Conservation (phyloP, 2,329 filamentous ascomycete species). For the Coniochaeta ligniaria region DNA sequence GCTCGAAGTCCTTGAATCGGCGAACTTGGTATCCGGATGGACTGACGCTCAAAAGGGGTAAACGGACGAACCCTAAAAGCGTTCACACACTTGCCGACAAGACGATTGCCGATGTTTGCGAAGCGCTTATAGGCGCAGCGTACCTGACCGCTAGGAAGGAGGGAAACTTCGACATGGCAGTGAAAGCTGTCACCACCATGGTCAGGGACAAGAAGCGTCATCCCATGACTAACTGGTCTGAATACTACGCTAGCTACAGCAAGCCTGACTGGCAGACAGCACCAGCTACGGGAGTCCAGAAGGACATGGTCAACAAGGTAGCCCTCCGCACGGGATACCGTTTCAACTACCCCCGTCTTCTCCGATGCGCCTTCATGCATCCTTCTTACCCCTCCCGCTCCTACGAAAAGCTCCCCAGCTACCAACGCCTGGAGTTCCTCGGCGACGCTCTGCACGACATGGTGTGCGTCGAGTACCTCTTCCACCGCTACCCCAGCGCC, state of each 20-base stretch:
- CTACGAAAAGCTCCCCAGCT: slow-evolving; percentile 75
- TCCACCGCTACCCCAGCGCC: slow-evolving; percentile 64
- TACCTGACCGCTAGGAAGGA: slow-evolving; percentile 42
- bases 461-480: slow-evolving; percentile 77
- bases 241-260: slow-evolving; percentile 65
- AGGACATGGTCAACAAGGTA: slow-evolving; percentile 60
- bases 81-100: slow-evolving; percentile 76
- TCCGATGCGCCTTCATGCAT: slow-evolving; percentile 82
- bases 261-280: slow-evolving; percentile 65
- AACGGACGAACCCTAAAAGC: slow-evolving; percentile 42
- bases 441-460: slow-evolving; percentile 86
- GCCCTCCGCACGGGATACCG: slow-evolving; percentile 46
- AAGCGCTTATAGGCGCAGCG: slow-evolving; percentile 87
- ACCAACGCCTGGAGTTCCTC: slow-evolving; percentile 87
- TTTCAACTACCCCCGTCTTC: slow-evolving; percentile 69
- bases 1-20: slow-evolving; percentile 74
- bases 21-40: slow-evolving; percentile 86
- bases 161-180: slow-evolving; percentile 46
- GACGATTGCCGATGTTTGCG: slow-evolving; percentile 87
- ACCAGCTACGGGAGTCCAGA: slow-evolving; percentile 56
- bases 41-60: slow-evolving; percentile 66
- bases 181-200: slow-evolving; percentile 59
- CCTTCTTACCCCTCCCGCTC: slow-evolving; percentile 64
- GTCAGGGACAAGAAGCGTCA: slow-evolving; percentile 62
- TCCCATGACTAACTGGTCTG: slow-evolving; percentile 57